A percentile compares a stretch with the other conserved stretches of the same genome.
Conservation (phyloP, 169 alveolate genomes). For the Theileria annulata region DNA sequence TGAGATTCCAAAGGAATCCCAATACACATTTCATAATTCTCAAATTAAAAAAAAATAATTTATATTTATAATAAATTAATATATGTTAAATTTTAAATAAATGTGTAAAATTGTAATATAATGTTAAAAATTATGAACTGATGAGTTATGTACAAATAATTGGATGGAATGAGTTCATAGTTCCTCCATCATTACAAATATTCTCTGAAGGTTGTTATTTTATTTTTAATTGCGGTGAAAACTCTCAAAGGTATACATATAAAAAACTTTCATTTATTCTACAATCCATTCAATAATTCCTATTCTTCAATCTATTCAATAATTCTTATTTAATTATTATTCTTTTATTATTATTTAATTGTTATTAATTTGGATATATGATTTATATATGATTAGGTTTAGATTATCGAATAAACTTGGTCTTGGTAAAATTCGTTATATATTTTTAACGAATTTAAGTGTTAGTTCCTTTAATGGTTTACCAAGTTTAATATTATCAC, state of each 20-base stretch:
- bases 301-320: not conserved
- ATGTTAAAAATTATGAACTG: too few species aligned
- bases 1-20: slow-evolving; percentile 9
- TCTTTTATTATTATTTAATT: too few species aligned
- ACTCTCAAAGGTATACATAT: slow-evolving; percentile 81
- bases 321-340: too few species aligned
- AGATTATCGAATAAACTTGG: slow-evolving; percentile 77
- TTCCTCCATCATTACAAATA: slow-evolving; percentile 81
- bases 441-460: slow-evolving; percentile 73
- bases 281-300: too few species aligned
- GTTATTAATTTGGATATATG: not conserved
- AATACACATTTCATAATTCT: not conserved
- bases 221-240: slow-evolving; percentile 83
- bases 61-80: slow-evolving; percentile 7
- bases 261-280: not conserved
- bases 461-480: slow-evolving; percentile 78
- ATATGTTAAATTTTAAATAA: not conserved
- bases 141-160: slow-evolving; percentile 74
- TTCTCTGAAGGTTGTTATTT: slow-evolving; percentile 70
- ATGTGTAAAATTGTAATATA: not conserved
- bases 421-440: slow-evolving; percentile 65
- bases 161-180: slow-evolving; percentile 78
- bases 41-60: not conserved
- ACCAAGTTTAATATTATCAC: slow-evolving; percentile 79
- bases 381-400: slow-evolving; percentile 57